phyloP scores from a whole-genome alignment of 805 yeast genomes.

The Candida peoriensis region DNA sequence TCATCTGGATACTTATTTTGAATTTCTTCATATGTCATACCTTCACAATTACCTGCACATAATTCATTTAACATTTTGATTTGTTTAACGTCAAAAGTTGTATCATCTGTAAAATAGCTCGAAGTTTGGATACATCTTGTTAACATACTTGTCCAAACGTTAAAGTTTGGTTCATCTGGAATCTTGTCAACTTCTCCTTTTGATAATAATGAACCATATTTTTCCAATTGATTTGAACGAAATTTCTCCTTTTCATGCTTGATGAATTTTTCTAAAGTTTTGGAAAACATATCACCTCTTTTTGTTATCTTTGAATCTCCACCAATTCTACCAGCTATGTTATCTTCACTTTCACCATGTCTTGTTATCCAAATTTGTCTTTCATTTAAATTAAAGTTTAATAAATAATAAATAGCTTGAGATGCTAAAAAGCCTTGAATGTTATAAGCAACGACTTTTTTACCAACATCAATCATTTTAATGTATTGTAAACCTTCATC shows the following conservation, averaged over 20 bases:
- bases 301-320: conserved; percentile 82
- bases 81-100: conserved; percentile 74
- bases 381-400: conserved; percentile 83
- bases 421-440: conserved; percentile 87
- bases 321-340: conserved; percentile 81
- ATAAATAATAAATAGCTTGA: conserved; percentile 83
- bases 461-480: conserved; percentile 94
- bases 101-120: conserved; percentile 64
- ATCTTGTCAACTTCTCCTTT: conserved; percentile 31
- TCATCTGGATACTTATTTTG: conserved; percentile 69
- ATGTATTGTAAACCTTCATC: conserved; percentile 74
- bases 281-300: conserved; percentile 72
- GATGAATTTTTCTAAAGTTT: conserved; percentile 71
- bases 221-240: conserved; percentile 52
- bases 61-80: conserved; percentile 92
- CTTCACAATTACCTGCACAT: conserved; percentile 91
- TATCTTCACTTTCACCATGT: conserved; percentile 90
- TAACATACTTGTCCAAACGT: conserved; percentile 92
- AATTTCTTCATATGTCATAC: conserved; percentile 87
- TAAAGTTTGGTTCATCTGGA: conserved; percentile 68
- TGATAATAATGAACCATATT: conserved; percentile 33
- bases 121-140: conserved; percentile 76
- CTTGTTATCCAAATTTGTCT: conserved; percentile 93
- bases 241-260: conserved; percentile 65
- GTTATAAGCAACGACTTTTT: conserved; percentile 87